Percentiles rank a stretch among this genome's conserved stretches.
phyloP scores from a whole-genome alignment of 108 stramenopile species.

The Poteriospumella lacustris region DNA sequence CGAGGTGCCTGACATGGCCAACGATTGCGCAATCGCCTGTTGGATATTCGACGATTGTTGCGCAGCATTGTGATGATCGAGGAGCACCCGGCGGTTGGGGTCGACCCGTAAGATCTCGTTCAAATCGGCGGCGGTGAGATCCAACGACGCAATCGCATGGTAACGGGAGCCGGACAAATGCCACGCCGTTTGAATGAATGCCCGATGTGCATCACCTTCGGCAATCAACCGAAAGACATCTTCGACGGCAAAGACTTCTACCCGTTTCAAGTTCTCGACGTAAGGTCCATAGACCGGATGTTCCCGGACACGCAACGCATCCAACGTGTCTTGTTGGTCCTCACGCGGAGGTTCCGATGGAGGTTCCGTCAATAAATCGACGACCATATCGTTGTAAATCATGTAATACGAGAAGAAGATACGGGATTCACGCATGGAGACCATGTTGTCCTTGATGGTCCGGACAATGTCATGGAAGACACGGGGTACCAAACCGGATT shows the following conservation, averaged over 20 bases:
- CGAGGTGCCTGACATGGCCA: too few species aligned
- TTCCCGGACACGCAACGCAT: constrained; percentile 5
- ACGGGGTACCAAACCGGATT: neutral
- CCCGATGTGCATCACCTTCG: neutral
- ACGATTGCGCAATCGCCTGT: neutral
- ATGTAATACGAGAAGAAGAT: neutral
- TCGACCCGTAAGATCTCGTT: neutral
- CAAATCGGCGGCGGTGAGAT: neutral
- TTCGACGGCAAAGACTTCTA: neutral
- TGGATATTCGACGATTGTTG: neutral
- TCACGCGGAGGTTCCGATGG: neutral
- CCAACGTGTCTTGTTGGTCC: neutral
- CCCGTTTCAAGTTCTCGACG: constrained; percentile 1
- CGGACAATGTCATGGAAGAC: too few species aligned
- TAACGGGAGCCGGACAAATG: neutral
- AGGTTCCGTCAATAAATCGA: neutral
- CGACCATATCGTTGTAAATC: constrained; percentile 13
- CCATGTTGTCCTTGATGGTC: too few species aligned
- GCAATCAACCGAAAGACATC: constrained; percentile 6
- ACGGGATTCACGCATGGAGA: neutral
- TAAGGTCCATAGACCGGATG: constrained; percentile 25
- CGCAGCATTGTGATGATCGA: too few species aligned
- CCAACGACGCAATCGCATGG: constrained; percentile 23
- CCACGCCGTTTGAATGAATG: neutral
- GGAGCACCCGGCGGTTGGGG: neutral